These are phyloP conservation scores for Aspergillus brunneoviolaceus DNA, from an alignment of 2,329 filamentous ascomycete genomes.

Conservation along the genomic window DNA sequence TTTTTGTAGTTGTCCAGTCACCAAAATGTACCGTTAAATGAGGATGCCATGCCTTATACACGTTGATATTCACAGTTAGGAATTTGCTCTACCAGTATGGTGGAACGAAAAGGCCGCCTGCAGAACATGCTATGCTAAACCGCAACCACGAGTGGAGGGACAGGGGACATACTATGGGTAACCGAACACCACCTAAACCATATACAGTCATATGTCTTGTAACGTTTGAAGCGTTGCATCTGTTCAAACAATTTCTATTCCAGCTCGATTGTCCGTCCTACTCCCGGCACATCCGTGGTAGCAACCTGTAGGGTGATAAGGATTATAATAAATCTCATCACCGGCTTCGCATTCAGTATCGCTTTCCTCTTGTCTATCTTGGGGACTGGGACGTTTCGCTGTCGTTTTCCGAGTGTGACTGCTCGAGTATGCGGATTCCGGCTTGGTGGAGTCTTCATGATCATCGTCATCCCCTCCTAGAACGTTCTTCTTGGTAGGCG, in stretches of 20 bases:
- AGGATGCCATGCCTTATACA: too few species aligned
- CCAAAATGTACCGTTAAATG: too few species aligned
- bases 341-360: slow-evolving; percentile 69
- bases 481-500: slow-evolving; percentile 42
- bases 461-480: slow-evolving; percentile 45
- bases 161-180: neutral
- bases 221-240: neutral
- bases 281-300: slow-evolving; percentile 36
- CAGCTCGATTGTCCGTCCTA: neutral
- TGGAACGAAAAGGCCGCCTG: neutral
- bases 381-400: slow-evolving; percentile 1
- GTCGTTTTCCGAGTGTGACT: slow-evolving; percentile 2
- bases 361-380: slow-evolving; percentile 60
- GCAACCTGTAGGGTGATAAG: slow-evolving; percentile 53
- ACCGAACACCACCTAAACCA: neutral
- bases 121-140: neutral
- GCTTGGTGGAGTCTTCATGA: slow-evolving; percentile 26
- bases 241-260: neutral
- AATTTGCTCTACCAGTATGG: neutral
- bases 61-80: neutral
- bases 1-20: neutral
- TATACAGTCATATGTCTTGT: neutral
- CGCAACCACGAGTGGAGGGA: neutral
- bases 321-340: slow-evolving; percentile 53
- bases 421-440: slow-evolving; percentile 19